Evolutionary conservation across 352 stramenopile species (phyloP), one percentile per base, ranked within the genome.

Genomic region (Peronosclerospora sorghi): DNA sequence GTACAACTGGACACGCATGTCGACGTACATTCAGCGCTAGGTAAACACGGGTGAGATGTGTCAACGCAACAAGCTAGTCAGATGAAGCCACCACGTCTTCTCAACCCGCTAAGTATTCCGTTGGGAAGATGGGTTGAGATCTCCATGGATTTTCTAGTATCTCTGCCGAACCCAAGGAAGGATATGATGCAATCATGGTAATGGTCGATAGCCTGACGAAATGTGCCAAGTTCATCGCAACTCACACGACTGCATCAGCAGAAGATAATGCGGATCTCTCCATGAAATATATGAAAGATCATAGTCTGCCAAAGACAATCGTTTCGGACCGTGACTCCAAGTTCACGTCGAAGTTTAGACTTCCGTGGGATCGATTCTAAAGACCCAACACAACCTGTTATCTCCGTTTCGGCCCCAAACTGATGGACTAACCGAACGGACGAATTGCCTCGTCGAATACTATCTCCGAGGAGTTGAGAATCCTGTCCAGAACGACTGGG

Each of bases 21-120:
- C n/a, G 10, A 59, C 50, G 35, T 59, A 55, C 14, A 51, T 59
- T 7, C 51, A 55, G 21, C 21, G 21, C 21, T 26, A 26, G 3
- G 21, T 26, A 7, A 26, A 26, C 21, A 26, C 21, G 21, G 50
- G 45, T 30, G 20, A 55, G 13, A 29, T 50, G 15, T 59, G 51
- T 40, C 45, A 59, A 39, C 51, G 51, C 24, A 59, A 46, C 14
- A 54, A 59, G 40, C 32, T 45, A 26, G 27, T 45, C 51, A 59
- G 44, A 41, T 14, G 1, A 56, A 46, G 14, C 41, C 35, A 8
- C 48, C 35, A 2, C 27, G 41, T 26, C 17, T 45, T 18, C 35
- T 56, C 26, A 39, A 48, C 23, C 19, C 47, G 8, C 32, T 54
- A 10, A 39, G 48, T 4, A 41, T 51, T 27, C 45, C 35, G 34